Conservation (phyloP, 73 alveolate genomes). For the Paramecium sexaurelia region DNA sequence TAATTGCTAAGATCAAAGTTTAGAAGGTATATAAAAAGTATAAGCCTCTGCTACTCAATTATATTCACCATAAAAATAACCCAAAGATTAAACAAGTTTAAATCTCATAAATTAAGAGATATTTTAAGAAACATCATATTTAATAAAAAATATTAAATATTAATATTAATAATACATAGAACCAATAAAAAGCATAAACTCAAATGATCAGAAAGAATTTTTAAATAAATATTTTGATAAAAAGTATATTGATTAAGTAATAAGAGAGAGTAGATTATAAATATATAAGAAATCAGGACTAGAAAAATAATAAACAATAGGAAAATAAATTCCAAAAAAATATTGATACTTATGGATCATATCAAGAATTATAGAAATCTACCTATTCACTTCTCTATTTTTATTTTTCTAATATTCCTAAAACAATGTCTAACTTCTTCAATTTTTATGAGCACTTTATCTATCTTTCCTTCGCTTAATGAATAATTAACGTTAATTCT, state of each 20-base stretch:
- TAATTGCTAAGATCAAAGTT: background rate
- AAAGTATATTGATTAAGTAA: background rate
- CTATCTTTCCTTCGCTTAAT: no score
- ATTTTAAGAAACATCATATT: conserved; percentile 8
- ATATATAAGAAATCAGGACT: background rate
- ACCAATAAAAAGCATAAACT: background rate
- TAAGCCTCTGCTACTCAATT: background rate
- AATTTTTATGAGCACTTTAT: background rate
- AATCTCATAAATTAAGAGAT: background rate
- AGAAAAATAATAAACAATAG: conserved; percentile 2
- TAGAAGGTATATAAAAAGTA: background rate
- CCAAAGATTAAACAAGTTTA: conserved; percentile 13
- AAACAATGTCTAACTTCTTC: background rate
- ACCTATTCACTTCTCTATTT: background rate
- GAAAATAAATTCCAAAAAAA: conserved; percentile 40
- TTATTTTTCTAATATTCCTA: background rate
- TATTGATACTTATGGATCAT: background rate
- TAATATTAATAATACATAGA: background rate
- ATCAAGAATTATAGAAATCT: conserved; percentile 39
- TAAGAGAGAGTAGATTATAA: conserved; percentile 30
- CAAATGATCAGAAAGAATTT: background rate
- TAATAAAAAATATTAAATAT: background rate
- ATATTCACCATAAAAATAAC: conserved; percentile 19
- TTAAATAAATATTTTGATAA: background rate
- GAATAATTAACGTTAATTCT: no score